Evolutionary conservation across 2,329 filamentous ascomycete genomes (phyloP).

Genomic region (Diplodia scrobiculata): DNA sequence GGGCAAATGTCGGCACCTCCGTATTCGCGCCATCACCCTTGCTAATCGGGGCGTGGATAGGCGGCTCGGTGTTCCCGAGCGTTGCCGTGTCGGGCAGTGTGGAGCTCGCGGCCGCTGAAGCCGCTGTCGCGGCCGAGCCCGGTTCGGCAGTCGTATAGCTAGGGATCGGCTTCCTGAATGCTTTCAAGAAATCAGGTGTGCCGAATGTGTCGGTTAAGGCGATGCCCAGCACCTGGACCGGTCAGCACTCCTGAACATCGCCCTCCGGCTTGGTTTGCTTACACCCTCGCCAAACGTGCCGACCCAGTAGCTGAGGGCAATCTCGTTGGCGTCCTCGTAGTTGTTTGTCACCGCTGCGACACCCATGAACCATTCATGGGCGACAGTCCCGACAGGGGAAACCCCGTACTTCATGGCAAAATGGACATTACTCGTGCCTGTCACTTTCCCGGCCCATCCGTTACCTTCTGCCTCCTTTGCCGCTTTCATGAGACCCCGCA

Average conservation of each 20-base stretch:
- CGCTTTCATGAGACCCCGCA: conserved; percentile 80
- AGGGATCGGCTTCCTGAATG: conserved; percentile 72
- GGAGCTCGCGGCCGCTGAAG: conserved; percentile 49
- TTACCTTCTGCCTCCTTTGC: conserved; percentile 68
- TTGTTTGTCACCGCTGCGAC: conserved; percentile 87
- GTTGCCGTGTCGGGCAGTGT: conserved; percentile 45
- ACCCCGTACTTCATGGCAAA: conserved; percentile 91
- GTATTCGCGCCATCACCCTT: conserved; percentile 35
- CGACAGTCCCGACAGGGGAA: conserved; percentile 81
- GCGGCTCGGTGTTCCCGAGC: conserved; percentile 46
- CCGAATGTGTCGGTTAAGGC: conserved; percentile 96
- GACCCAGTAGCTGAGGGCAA: conserved; percentile 84
- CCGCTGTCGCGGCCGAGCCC: conserved; percentile 45
- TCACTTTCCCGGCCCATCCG: conserved; percentile 70
- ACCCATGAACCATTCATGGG: conserved; percentile 99
- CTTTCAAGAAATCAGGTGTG: conserved; percentile 81
- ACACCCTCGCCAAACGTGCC: conserved; percentile 81
- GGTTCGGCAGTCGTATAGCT: conserved; percentile 46
- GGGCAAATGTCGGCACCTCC: conserved; percentile 65
- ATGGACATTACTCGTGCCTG: conserved; percentile 94
- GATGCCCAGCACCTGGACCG: conserved; percentile 68
- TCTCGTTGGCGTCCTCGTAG: conserved; percentile 81
- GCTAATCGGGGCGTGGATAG: conserved; percentile 50
- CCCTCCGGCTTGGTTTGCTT: conserved; percentile 32
- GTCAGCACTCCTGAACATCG: conserved; percentile 17